Evolutionary conservation across 2,329 filamentous ascomycete species (phyloP).

Genomic region (Lasiodiplodia sp.): DNA sequence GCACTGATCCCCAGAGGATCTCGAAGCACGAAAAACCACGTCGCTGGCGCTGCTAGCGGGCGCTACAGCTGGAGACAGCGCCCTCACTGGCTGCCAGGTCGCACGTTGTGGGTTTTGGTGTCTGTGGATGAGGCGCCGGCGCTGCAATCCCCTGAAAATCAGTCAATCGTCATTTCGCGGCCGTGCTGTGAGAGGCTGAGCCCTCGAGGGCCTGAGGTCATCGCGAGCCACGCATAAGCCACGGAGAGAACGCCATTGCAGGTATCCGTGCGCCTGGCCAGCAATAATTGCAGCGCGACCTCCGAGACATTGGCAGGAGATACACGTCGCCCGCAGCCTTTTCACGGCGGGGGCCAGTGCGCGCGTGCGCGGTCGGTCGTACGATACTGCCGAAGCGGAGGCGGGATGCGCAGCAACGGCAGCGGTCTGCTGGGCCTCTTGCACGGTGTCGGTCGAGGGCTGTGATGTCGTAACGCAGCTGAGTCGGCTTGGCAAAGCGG

Average conservation of each 20-base stretch:
- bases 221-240: slow-evolving; percentile 23
- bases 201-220: slow-evolving; percentile 12
- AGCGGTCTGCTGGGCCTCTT: background rate
- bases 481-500: slow-evolving; percentile 15
- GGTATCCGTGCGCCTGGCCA: slow-evolving; percentile 9
- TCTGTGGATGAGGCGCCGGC: slow-evolving; percentile 13
- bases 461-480: slow-evolving; percentile 17
- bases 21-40: slow-evolving; percentile 20
- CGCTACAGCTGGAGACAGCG: slow-evolving; percentile 8
- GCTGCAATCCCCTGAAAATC: slow-evolving; percentile 24
- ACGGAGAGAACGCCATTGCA: slow-evolving; percentile 8
- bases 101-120: slow-evolving; percentile 18
- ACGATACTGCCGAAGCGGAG: slow-evolving; percentile 1
- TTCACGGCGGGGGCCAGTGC: slow-evolving; percentile 16
- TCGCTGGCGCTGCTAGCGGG: slow-evolving; percentile 11
- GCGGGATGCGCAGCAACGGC: background rate
- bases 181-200: slow-evolving; percentile 20
- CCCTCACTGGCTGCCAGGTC: slow-evolving; percentile 6
- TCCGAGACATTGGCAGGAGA: slow-evolving; percentile 28
- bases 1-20: slow-evolving; percentile 16
- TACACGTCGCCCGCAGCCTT: slow-evolving; percentile 19
- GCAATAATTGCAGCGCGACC: slow-evolving; percentile 12
- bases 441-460: background rate
- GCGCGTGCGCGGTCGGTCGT: background rate
- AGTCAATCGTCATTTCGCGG: slow-evolving; percentile 19